Evolutionary conservation across 2,329 filamentous ascomycete genomes (phyloP).

Genomic region (Colletotrichum lupini): DNA sequence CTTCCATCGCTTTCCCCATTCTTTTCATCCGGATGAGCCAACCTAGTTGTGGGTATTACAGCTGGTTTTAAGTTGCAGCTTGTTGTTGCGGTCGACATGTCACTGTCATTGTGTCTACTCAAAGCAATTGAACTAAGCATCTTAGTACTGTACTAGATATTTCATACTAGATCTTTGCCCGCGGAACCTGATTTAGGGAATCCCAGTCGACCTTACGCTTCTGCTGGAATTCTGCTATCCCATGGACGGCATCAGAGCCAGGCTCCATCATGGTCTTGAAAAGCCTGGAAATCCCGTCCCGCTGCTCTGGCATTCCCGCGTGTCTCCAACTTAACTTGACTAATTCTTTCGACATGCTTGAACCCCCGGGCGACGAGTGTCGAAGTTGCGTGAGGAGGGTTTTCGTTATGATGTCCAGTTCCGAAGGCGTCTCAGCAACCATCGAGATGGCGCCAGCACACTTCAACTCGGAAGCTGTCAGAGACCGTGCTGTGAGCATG

Average conservation of each 20-base stretch:
- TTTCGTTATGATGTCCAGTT: neutral
- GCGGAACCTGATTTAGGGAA: neutral
- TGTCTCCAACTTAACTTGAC: neutral
- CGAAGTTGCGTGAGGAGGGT: neutral
- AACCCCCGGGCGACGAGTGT: neutral
- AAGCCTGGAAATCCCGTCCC: neutral
- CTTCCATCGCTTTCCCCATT: neutral
- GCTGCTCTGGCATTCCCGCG: neutral
- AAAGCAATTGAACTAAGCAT: too few relatives aligned
- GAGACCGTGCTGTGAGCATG: constrained; percentile 47
- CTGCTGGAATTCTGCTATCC: neutral
- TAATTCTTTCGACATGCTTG: neutral
- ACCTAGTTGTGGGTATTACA: too few relatives aligned
- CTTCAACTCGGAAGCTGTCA: neutral
- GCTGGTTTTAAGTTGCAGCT: too few relatives aligned
- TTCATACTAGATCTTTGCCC: neutral
- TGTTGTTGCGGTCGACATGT: too few relatives aligned
- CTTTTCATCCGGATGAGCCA: neutral
- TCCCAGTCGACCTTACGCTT: neutral
- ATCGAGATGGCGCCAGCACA: neutral
- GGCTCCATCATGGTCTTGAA: neutral
- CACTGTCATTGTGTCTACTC: too few relatives aligned
- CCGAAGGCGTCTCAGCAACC: neutral
- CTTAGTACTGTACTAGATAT: too few relatives aligned
- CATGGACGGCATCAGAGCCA: neutral